phyloP scores from a whole-genome alignment of 257 asterid genomes.

The Sherardia arvensis region DNA sequence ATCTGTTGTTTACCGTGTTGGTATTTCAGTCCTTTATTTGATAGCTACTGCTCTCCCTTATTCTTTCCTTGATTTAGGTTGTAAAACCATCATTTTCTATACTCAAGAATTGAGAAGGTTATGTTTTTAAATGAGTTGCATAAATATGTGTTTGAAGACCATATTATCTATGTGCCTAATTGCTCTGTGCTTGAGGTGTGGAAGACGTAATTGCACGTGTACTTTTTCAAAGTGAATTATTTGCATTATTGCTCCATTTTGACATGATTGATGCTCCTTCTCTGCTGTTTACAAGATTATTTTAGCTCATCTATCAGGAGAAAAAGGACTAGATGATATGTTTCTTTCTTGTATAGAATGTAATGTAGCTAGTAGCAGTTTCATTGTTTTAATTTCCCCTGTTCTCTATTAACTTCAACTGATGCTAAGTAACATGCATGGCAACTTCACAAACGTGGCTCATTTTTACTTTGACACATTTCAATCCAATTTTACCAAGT shows the following conservation, averaged over 20 bases:
- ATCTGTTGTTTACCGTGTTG: background rate
- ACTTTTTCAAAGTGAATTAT: background rate
- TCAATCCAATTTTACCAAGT: background rate
- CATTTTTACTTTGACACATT: background rate
- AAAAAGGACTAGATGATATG: conserved; percentile 2
- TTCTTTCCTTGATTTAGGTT: background rate
- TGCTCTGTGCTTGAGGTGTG: background rate
- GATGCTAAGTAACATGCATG: background rate
- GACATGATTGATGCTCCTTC: conserved; percentile 1
- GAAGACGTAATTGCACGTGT: background rate
- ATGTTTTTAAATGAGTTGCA: background rate
- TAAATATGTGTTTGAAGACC: background rate
- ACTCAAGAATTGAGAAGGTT: background rate
- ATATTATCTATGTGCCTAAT: background rate
- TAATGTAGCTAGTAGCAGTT: background rate
- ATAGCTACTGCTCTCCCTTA: background rate
- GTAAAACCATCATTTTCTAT: background rate
- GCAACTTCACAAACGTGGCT: background rate
- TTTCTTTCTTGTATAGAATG: background rate
- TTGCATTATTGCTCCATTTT: conserved; percentile 1
- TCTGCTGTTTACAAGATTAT: background rate
- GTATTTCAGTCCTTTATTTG: background rate
- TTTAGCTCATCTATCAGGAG: background rate
- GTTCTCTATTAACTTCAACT: background rate
- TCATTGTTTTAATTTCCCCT: background rate